Conservation (phyloP, 1,284 basidiomycete genomes). For the Volvariella surrecta region DNA sequence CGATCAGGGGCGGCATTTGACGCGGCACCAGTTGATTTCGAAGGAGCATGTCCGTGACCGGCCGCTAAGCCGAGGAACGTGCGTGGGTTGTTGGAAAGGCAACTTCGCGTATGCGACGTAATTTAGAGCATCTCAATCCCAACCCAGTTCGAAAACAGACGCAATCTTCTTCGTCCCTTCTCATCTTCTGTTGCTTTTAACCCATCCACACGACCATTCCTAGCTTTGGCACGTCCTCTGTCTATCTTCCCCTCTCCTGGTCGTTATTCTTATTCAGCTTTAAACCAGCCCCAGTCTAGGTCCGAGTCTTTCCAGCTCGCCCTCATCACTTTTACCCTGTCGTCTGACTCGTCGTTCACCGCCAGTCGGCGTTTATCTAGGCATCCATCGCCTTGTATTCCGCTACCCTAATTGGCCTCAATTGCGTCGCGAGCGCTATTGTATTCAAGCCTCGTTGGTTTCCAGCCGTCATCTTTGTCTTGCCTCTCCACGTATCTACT, state of each 20-base stretch:
- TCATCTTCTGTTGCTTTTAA: conserved; percentile 7
- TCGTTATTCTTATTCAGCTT: no score
- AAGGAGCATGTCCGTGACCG: conserved; percentile 7
- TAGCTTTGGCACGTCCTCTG: conserved; percentile 2
- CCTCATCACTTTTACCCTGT: background rate
- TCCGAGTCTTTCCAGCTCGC: conserved; percentile 10
- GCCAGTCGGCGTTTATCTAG: no score
- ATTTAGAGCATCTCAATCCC: conserved; percentile 15
- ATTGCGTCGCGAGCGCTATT: no score
- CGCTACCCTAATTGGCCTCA: no score
- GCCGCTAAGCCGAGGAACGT: conserved; percentile 26
- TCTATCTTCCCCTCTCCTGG: background rate
- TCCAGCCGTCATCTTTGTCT: no score
- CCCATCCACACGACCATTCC: conserved; percentile 9
- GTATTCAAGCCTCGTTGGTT: no score
- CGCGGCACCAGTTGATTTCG: conserved; percentile 8
- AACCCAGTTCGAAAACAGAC: conserved; percentile 4
- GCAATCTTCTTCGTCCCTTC: conserved; percentile 1
- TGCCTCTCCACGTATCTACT: no score
- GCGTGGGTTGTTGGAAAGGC: conserved; percentile 19
- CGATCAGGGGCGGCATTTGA: background rate
- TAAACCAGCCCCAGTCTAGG: conserved; percentile 9
- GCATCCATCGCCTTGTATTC: no score
- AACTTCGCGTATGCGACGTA: conserved; percentile 16
- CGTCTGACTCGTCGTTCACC: no score